These are phyloP conservation scores for Bombardia bombarda DNA, from an alignment of 495 filamentous ascomycete species.

Conservation along the genomic window DNA sequence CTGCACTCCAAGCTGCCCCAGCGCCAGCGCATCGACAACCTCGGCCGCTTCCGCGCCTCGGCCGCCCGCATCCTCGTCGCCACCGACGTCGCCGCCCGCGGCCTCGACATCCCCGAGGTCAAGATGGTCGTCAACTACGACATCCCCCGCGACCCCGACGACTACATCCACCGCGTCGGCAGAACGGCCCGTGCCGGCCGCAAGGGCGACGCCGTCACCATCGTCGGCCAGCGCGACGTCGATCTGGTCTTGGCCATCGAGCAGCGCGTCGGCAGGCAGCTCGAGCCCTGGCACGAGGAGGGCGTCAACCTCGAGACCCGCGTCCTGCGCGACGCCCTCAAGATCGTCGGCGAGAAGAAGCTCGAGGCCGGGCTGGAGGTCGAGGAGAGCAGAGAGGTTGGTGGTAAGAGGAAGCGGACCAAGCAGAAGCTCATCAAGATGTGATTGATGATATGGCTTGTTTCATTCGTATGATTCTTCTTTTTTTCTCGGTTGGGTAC, in stretches of 20 bases:
- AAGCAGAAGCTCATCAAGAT: slow-evolving; percentile 43
- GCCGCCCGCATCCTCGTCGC: slow-evolving; percentile 88
- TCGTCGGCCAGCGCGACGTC: slow-evolving; percentile 90
- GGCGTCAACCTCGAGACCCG: slow-evolving; percentile 83
- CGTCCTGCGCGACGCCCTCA: slow-evolving; percentile 74
- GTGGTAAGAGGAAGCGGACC: slow-evolving; percentile 60
- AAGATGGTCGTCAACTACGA: slow-evolving; percentile 91
- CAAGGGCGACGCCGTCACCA: slow-evolving; percentile 70
- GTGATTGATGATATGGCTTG: neutral
- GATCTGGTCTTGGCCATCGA: slow-evolving; percentile 83
- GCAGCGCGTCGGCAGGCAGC: slow-evolving; percentile 64
- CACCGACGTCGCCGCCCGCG: slow-evolving; percentile 91
- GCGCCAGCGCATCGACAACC: slow-evolving; percentile 71
- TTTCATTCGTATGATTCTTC: no score
- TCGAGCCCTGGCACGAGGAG: slow-evolving; percentile 78
- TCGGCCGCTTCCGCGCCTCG: slow-evolving; percentile 84
- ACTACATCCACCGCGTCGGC: slow-evolving; percentile 95
- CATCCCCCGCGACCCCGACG: slow-evolving; percentile 88
- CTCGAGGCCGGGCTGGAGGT: slow-evolving; percentile 80
- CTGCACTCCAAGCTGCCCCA: slow-evolving; percentile 84
- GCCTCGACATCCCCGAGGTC: slow-evolving; percentile 92
- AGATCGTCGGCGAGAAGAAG: slow-evolving; percentile 87
- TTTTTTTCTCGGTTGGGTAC: no score
- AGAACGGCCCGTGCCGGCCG: slow-evolving; percentile 89
- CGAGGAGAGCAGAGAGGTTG: slow-evolving; percentile 83